phyloP scores from a whole-genome alignment of 2,329 filamentous ascomycete species.

The Colletotrichum sp. region DNA sequence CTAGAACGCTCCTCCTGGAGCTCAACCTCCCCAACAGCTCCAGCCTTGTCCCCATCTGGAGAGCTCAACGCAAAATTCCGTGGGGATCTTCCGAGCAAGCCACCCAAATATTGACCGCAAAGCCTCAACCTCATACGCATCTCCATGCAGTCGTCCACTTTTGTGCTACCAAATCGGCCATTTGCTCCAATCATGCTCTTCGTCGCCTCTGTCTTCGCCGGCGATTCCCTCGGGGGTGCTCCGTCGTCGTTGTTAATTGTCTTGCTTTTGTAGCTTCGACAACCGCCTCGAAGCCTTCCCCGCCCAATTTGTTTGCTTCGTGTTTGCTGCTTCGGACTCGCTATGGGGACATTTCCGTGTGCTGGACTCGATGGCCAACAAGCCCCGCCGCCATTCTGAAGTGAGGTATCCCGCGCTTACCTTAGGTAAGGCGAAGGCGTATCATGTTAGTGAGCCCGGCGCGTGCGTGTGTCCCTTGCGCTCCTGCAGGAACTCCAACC shows the following conservation, averaged over 20 bases:
- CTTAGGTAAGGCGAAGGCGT: neutral
- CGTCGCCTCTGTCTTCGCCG: neutral
- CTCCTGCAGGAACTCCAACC: conserved; percentile 7
- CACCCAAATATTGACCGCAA: neutral
- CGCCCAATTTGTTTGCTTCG: neutral
- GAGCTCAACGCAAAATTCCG: conserved; percentile 25
- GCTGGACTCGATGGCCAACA: neutral
- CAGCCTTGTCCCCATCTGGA: conserved; percentile 21
- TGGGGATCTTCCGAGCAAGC: conserved; percentile 19
- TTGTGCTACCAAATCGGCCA: neutral
- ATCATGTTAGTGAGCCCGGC: neutral
- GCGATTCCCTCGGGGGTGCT: neutral
- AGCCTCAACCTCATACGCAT: neutral
- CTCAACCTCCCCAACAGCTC: conserved; percentile 23
- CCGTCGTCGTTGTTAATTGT: neutral
- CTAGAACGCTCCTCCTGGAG: conserved; percentile 5
- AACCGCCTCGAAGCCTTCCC: neutral
- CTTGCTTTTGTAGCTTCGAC: neutral
- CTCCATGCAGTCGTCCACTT: neutral
- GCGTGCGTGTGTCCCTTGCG: neutral
- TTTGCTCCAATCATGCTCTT: neutral
- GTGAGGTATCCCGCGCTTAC: neutral
- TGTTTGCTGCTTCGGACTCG: neutral
- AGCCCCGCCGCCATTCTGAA: neutral
- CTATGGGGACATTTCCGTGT: neutral